phyloP scores from a whole-genome alignment of 371 early-diverging fungal species.

The Mortierella sp. region DNA sequence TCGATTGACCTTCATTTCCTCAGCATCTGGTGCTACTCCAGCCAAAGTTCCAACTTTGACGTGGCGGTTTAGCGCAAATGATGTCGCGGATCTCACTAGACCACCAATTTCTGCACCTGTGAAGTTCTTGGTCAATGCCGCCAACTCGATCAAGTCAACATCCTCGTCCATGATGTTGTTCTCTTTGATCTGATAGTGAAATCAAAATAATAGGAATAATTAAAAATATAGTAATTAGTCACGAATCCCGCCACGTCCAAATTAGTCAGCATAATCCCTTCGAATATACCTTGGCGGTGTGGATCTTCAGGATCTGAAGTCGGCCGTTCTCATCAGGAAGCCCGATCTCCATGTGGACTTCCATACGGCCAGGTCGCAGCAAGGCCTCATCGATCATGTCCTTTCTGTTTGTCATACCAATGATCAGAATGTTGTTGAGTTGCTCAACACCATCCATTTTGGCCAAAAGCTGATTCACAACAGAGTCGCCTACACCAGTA shows the following conservation, averaged over 20 bases:
- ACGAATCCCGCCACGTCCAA: not conserved
- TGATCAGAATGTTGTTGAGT: constrained; percentile 95
- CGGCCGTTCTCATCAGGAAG: constrained; percentile 95
- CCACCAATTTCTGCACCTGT: constrained; percentile 99
- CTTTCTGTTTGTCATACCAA: constrained; percentile 99
- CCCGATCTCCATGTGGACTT: constrained; percentile 97
- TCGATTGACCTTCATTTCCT: constrained; percentile 89
- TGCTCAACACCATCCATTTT: constrained; percentile 99
- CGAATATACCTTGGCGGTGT: constrained; percentile 76
- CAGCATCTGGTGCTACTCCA: constrained; percentile 82
- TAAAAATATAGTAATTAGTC: not conserved
- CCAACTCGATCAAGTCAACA: constrained; percentile 92
- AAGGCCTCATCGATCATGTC: constrained; percentile 99
- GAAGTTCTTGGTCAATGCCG: constrained; percentile 97
- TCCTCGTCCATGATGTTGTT: constrained; percentile 89
- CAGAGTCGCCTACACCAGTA: constrained; percentile 98
- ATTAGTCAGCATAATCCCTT: not conserved
- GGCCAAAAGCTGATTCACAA: constrained; percentile 98
- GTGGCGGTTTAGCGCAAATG: constrained; percentile 99
- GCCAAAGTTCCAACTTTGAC: constrained; percentile 91
- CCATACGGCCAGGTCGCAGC: constrained; percentile 96
- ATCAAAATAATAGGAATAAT: constrained; percentile 4
- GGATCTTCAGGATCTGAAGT: constrained; percentile 94
- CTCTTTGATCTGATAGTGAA: constrained; percentile 75
- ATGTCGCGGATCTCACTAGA: constrained; percentile 98